Percentiles rank a stretch among this genome's conserved stretches.
Conservation (phyloP, 106 monocot species). For the Vanilla planifolia region DNA sequence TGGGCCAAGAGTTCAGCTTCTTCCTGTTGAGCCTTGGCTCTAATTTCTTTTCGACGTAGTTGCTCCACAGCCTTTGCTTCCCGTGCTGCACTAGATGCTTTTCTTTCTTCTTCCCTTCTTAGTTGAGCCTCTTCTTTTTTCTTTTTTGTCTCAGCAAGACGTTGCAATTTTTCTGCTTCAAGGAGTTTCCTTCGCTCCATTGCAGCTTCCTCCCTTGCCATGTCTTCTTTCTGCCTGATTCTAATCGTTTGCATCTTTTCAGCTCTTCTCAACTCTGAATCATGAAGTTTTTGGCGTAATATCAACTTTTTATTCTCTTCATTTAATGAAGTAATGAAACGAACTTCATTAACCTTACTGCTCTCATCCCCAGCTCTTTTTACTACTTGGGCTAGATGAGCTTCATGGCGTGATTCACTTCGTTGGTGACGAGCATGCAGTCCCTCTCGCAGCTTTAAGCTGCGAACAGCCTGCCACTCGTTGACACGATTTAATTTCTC, state of each 20-base stretch:
- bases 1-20: slow-evolving; percentile 95
- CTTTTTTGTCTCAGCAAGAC: slow-evolving; percentile 84
- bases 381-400: slow-evolving; percentile 88
- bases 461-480: slow-evolving; percentile 97
- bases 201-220: slow-evolving; percentile 91
- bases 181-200: slow-evolving; percentile 86
- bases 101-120: slow-evolving; percentile 96
- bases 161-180: slow-evolving; percentile 96
- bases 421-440: slow-evolving; percentile 88
- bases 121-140: slow-evolving; percentile 90
- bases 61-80: slow-evolving; percentile 88
- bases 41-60: slow-evolving; percentile 72
- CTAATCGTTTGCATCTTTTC: slow-evolving; percentile 86
- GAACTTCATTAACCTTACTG: slow-evolving; percentile 96
- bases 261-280: slow-evolving; percentile 89
- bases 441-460: slow-evolving; percentile 72
- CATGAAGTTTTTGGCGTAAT: slow-evolving; percentile 85
- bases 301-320: slow-evolving; percentile 96
- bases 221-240: slow-evolving; percentile 92
- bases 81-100: slow-evolving; percentile 92
- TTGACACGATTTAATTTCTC: slow-evolving; percentile 93
- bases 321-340: slow-evolving; percentile 96
- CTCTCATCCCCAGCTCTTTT: slow-evolving; percentile 98
- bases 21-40: slow-evolving; percentile 90
- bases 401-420: slow-evolving; percentile 87